Conservation (phyloP, 2,329 filamentous ascomycete genomes). For the Intubia oerlemansii region DNA sequence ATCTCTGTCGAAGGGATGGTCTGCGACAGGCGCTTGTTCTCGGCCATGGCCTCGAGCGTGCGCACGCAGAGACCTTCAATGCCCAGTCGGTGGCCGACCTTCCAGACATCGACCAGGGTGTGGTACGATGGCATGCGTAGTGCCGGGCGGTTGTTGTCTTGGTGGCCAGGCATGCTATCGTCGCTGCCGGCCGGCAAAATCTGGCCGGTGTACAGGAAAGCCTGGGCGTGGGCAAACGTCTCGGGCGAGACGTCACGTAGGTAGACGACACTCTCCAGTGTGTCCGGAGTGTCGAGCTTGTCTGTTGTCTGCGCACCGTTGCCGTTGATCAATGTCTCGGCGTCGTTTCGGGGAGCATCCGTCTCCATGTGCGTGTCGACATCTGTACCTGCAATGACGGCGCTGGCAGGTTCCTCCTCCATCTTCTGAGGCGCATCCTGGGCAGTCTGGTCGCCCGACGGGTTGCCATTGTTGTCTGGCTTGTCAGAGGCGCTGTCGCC, state of each 20-base stretch:
- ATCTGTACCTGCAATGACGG: too few species aligned
- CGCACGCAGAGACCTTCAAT: conserved; percentile 34
- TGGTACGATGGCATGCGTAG: conserved; percentile 30
- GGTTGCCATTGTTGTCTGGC: too few species aligned
- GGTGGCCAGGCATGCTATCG: too few species aligned
- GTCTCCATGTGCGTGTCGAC: too few species aligned
- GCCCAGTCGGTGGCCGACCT: conserved; percentile 27
- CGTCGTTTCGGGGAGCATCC: too few species aligned
- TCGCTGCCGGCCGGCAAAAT: conserved; percentile 15
- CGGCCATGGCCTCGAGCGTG: conserved; percentile 33
- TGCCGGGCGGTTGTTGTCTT: too few species aligned
- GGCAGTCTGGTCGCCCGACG: too few species aligned
- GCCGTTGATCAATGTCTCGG: too few species aligned
- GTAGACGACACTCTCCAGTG: conserved; percentile 26
- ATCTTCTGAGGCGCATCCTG: too few species aligned
- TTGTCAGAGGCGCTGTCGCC: too few species aligned
- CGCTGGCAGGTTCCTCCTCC: too few species aligned
- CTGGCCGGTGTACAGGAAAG: conserved; percentile 29
- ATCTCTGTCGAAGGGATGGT: conserved; percentile 35
- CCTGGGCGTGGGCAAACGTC: conserved; percentile 32
- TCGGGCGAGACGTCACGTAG: conserved; percentile 25
- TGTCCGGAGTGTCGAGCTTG: conserved; percentile 2
- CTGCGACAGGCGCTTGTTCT: conserved; percentile 28
- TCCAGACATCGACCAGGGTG: conserved; percentile 32
- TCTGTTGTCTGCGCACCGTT: too few species aligned